Base-by-base conservation (phyloP, 2,329 filamentous ascomycete genomes). In the Trichophyton simii region DNA sequence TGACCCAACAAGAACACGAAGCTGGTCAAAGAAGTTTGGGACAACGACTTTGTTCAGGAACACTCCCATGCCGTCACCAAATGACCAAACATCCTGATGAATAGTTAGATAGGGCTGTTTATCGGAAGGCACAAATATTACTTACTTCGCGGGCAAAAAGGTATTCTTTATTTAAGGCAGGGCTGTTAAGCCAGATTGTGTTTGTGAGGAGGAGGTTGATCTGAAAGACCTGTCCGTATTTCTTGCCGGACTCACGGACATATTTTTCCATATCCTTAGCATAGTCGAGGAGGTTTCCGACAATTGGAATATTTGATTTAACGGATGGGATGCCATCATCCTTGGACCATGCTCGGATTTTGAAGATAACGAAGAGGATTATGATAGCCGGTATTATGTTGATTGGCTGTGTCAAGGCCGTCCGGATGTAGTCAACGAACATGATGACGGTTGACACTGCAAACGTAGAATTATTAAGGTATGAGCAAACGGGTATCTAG, bases 11-110 rank as follows among this genome's bases (percentile, higher is more conserved):
- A 64, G 57, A 6, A 55, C 55, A 34, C 60, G 61, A 11, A 65
- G 59, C 46, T 65, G 61, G 11, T 59, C 48, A 41, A 64, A 65
- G 55, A 65, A 65, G 48, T 63, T 63, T 22, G 64, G 63, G n/a
- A 59, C 57, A 2, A 63, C 63, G 22, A 65, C 63, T 36, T 64
- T 64, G 61, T 64, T 63, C n/a, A 65, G 60, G 52, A 64, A 65
- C 13, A 65, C 55, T 3, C 64, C 63, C 64, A 65, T 64, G 11
- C 63, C 63, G 52, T 64, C 64, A 15, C 64, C 64, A 20, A 64
- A 65, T 9, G 64, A 65, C 64, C 64, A 65, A 36, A 63, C 60
- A 28, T 65, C 60, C 60, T 61, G 52, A 7, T 46, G n/a, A 38
- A 36, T 8, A 50, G 44, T 34, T 28, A 41, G 22, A n/a, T 2